A percentile compares a stretch with the other conserved stretches of the same genome.
Evolutionary conservation across 441 rosid species (phyloP).

Genomic region (Euphorbia schlechtendalii): DNA sequence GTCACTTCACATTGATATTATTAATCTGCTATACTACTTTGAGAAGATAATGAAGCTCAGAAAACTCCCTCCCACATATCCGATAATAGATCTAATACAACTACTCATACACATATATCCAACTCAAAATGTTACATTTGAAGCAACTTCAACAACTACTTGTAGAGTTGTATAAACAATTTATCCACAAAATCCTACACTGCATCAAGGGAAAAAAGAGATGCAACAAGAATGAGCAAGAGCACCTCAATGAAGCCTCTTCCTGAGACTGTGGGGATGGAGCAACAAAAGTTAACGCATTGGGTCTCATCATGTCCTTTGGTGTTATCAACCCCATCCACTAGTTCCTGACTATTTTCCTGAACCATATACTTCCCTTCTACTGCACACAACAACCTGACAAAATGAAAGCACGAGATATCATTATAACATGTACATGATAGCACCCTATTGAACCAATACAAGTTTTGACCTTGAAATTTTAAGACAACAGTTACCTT

Average conservation of each 20-base stretch:
- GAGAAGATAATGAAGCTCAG: no score
- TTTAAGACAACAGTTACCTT: constrained; percentile 38
- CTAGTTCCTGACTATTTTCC: constrained; percentile 38
- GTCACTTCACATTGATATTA: no score
- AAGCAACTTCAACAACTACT: no score
- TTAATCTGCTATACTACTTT: no score
- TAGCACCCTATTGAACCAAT: constrained; percentile 11
- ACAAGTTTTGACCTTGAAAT: not conserved
- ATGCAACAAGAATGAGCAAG: constrained; percentile 9
- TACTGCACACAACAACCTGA: constrained; percentile 80
- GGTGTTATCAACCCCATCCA: constrained; percentile 29
- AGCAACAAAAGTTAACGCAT: constrained; percentile 52
- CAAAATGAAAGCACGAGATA: constrained; percentile 15
- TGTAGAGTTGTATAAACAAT: no score
- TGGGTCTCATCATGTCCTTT: constrained; percentile 54
- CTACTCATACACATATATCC: no score
- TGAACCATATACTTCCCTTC: constrained; percentile 76
- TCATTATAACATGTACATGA: constrained; percentile 7
- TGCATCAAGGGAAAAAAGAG: no score
- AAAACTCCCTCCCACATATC: no score
- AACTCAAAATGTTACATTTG: no score
- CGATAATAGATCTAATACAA: no score
- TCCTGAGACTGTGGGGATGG: constrained; percentile 54
- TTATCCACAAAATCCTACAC: no score
- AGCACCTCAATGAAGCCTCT: constrained; percentile 94